phyloP scores from a whole-genome alignment of 1,284 basidiomycete genomes.

The Cutaneotrichosporon daszewskae region DNA sequence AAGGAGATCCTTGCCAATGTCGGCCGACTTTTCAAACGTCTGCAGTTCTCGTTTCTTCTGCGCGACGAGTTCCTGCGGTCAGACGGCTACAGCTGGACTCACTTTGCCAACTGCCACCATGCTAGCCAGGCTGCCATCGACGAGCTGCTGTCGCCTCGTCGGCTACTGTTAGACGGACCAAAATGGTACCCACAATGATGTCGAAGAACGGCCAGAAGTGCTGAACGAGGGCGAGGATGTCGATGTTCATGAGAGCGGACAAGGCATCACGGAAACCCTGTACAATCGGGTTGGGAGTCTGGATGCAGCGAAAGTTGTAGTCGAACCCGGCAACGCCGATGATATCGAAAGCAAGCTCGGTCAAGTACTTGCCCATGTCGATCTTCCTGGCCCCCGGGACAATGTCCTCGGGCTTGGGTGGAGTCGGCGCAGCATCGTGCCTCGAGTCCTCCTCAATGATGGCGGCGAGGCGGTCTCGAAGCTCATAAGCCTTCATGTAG shows the following conservation, averaged over 20 bases:
- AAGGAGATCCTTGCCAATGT: conserved; percentile 48
- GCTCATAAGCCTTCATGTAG: conserved; percentile 57
- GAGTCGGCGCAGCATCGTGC: conserved; percentile 1
- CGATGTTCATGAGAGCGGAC: conserved; percentile 2
- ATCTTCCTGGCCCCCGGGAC: conserved; percentile 35
- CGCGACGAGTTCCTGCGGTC: conserved; percentile 51
- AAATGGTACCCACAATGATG: conserved; percentile 30
- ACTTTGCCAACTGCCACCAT: background rate
- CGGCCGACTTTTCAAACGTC: conserved; percentile 31
- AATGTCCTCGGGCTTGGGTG: conserved; percentile 10
- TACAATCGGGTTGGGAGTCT: conserved; percentile 45
- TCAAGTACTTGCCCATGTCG: conserved; percentile 11
- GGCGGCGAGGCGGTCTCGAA: conserved; percentile 23
- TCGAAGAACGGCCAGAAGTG: conserved; percentile 41
- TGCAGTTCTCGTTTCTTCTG: conserved; percentile 48
- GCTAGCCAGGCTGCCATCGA: background rate
- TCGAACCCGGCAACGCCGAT: conserved; percentile 64
- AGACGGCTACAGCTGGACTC: background rate
- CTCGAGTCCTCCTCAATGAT: background rate
- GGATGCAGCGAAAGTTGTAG: conserved; percentile 51
- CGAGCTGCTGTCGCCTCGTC: conserved; percentile 1
- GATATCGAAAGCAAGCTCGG: conserved; percentile 59
- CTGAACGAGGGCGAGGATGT: conserved; percentile 54
- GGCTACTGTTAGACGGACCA: conserved; percentile 21
- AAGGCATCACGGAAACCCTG: conserved; percentile 26